A percentile compares a stretch with the other conserved stretches of the same genome.
Conservation (phyloP, 148 eudicot species). For the Pharnaceum exiguum region DNA sequence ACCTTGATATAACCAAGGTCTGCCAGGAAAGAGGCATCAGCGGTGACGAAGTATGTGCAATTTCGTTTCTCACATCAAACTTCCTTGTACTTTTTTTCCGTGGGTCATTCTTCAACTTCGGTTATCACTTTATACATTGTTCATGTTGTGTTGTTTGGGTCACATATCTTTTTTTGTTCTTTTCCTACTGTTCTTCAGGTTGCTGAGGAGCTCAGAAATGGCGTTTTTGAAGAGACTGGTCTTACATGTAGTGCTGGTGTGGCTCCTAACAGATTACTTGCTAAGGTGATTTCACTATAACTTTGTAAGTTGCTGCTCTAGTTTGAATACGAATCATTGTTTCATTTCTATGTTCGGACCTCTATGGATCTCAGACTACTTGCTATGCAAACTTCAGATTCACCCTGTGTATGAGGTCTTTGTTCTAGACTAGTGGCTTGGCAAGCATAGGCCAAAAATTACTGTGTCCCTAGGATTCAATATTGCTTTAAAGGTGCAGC, state of each 20-base stretch:
- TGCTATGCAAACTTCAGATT: too few species aligned
- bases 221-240: slow-evolving; percentile 77
- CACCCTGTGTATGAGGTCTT: too few species aligned
- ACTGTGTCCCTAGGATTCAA: too few species aligned
- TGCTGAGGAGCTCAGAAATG: slow-evolving; percentile 83
- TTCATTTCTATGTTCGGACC: neutral
- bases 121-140: neutral
- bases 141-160: neutral
- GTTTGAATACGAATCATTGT: neutral
- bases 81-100: neutral
- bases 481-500: too few species aligned
- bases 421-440: too few species aligned
- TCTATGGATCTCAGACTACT: too few species aligned
- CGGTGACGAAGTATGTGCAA: slow-evolving; percentile 59
- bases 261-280: slow-evolving; percentile 88
- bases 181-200: slow-evolving; percentile 37
- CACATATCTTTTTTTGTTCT: slow-evolving; percentile 1
- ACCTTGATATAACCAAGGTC: slow-evolving; percentile 82
- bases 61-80: neutral
- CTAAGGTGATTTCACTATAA: slow-evolving; percentile 57
- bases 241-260: slow-evolving; percentile 98
- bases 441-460: too few species aligned
- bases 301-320: neutral
- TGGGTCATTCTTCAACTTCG: neutral
- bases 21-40: slow-evolving; percentile 66